Conservation (phyloP, 129 eudicot genomes). For the Artemisia annua region DNA sequence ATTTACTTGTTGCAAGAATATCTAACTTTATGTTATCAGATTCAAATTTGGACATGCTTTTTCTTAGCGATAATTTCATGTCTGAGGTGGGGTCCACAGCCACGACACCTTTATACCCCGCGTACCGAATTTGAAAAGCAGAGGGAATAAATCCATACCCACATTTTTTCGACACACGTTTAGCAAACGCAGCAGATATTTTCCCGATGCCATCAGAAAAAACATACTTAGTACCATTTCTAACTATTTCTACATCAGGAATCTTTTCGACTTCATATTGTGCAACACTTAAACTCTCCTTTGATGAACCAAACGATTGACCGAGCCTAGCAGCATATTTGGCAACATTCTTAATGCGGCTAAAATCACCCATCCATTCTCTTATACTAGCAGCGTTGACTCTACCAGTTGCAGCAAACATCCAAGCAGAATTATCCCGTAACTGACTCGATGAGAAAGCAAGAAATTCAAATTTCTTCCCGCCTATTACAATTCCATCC, state of each 20-base stretch:
- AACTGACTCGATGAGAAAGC: constrained; percentile 90
- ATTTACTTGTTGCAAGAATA: constrained; percentile 64
- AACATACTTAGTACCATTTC: constrained; percentile 34
- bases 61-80: constrained; percentile 56
- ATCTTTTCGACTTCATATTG: constrained; percentile 53
- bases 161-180: constrained; percentile 57
- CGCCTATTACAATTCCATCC: constrained; percentile 63
- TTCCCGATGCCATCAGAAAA: constrained; percentile 95
- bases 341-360: constrained; percentile 68
- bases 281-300: constrained; percentile 62
- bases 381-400: constrained; percentile 58
- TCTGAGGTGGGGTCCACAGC: constrained; percentile 70
- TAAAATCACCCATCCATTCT: constrained; percentile 76
- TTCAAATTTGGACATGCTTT: constrained; percentile 70
- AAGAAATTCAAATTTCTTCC: constrained; percentile 74
- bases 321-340: constrained; percentile 95
- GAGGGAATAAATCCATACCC: constrained; percentile 57
- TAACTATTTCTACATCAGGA: constrained; percentile 34
- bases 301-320: constrained; percentile 82
- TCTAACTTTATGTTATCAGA: constrained; percentile 63
- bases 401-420: constrained; percentile 67
- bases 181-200: constrained; percentile 69
- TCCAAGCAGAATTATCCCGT: constrained; percentile 82
- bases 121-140: constrained; percentile 76
- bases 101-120: constrained; percentile 87